These are phyloP conservation scores for Amylocarpus encephaloides DNA, from an alignment of 2,329 filamentous ascomycete species.

Conservation along the genomic window DNA sequence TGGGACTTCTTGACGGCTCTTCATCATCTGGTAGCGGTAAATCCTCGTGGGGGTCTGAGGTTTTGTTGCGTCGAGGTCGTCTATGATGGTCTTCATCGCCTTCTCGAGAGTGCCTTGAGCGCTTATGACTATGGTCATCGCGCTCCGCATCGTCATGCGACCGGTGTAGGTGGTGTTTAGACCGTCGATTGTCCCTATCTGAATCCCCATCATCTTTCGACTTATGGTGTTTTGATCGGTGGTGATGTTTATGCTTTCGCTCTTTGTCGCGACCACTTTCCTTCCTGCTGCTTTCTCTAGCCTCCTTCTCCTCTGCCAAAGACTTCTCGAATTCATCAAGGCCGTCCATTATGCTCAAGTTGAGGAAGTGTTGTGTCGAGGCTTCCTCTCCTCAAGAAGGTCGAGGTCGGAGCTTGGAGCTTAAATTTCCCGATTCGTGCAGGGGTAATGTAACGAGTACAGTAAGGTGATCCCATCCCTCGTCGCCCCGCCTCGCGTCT, in stretches of 20 bases:
- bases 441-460: too few relatives aligned
- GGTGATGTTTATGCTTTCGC: constrained; percentile 32
- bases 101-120: constrained; percentile 41
- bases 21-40: constrained; percentile 47
- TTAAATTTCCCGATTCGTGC: constrained; percentile 12
- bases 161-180: constrained; percentile 11
- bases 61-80: constrained; percentile 35
- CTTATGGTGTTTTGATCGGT: constrained; percentile 29
- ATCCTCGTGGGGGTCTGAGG: constrained; percentile 44
- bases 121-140: constrained; percentile 57
- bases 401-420: constrained; percentile 11
- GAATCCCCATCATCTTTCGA: constrained; percentile 24
- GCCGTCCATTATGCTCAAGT: constrained; percentile 41
- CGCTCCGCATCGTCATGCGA: constrained; percentile 40
- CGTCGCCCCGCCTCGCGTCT: constrained; percentile 21
- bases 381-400: neutral
- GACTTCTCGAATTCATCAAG: constrained; percentile 71
- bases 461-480: constrained; percentile 20
- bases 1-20: constrained; percentile 28
- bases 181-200: constrained; percentile 14
- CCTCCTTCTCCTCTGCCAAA: constrained; percentile 58
- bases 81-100: constrained; percentile 31
- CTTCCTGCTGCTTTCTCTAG: constrained; percentile 43
- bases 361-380: neutral
- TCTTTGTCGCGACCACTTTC: constrained; percentile 40